Percentiles rank a stretch among this genome's conserved stretches.
phyloP scores from a whole-genome alignment of 306 rosid genomes.

The Glycine soja region DNA sequence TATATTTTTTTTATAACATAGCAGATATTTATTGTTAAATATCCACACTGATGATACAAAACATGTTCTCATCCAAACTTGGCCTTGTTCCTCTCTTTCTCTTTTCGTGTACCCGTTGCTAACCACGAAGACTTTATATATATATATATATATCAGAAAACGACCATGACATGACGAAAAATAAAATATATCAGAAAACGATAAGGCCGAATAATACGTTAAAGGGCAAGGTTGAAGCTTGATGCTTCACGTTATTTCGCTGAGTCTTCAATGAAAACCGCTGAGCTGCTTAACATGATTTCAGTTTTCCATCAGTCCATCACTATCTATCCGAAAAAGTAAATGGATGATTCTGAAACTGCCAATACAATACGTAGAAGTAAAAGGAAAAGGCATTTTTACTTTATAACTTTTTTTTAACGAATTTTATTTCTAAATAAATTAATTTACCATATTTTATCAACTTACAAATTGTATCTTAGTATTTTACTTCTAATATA shows the following conservation, averaged over 20 bases:
- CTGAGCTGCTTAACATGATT: background rate
- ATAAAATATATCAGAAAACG: background rate
- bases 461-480: too few species aligned
- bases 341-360: background rate
- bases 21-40: background rate
- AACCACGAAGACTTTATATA: background rate
- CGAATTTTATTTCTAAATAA: too few species aligned
- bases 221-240: background rate
- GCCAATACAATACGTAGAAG: background rate
- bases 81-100: background rate
- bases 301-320: background rate
- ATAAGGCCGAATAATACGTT: slow-evolving; percentile 12
- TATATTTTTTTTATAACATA: background rate
- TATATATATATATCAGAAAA: background rate
- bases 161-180: background rate
- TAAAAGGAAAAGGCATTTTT: too few species aligned
- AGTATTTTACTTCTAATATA: too few species aligned
- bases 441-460: too few species aligned
- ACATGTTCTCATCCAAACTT: background rate
- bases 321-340: background rate
- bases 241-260: background rate
- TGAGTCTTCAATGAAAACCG: background rate
- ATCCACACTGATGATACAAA: background rate
- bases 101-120: background rate
- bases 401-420: too few species aligned